Evolutionary conservation across 768 basidiomycete genomes (phyloP), one percentile per base, ranked within the genome.

Genomic region (Leccinum longicurvipes): DNA sequence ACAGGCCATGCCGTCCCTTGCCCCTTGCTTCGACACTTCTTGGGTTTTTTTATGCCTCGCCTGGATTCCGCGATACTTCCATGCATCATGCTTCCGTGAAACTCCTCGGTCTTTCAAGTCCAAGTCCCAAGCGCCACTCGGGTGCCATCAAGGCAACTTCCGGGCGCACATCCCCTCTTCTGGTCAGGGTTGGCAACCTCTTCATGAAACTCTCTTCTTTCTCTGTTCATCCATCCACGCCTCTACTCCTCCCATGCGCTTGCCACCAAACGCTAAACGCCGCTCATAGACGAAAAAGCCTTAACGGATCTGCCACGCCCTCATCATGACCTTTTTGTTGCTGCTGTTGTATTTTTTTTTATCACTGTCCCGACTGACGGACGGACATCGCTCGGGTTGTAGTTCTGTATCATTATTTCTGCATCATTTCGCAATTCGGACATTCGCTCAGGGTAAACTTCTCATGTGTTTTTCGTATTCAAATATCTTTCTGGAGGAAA

Each of bases 341-440:
- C 39, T 41, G n/a, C 32, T 70, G 66, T 70, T 39, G 36, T 39
- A 39, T 39, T 39, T 39, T 36, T 68, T 71, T 62, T 54, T 69
- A 73, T 67, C 59, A 27, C 54, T 65, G 58, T 55, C 45, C 36
- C 41, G 34, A 59, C 29, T 29, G 60, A 64, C 62, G 19, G 39
- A 21, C 19, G 19, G 19, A 41, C 39, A 39, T n/a, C n/a, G 36
- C n/a, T 2, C 0, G 34, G 34, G 57, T 44, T 53, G 57, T 56
- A 57, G 53, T 57, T 56, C 46, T 73, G 71, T 73, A 73, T 71
- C 67, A 61, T 72, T 73, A 71, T 41, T 72, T 62, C 57, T 44
- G 70, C 70, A 72, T 71, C 59, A 59, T 62, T 65, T 47, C 65
- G 21, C 39, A 19, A 58, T 51, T 59, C 56, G 68, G 63, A 69